A percentile compares a stretch with the other conserved stretches of the same genome.
These are phyloP conservation scores for Musa beccarii DNA, from an alignment of 176 grass and related monocot genomes.

Conservation along the genomic window DNA sequence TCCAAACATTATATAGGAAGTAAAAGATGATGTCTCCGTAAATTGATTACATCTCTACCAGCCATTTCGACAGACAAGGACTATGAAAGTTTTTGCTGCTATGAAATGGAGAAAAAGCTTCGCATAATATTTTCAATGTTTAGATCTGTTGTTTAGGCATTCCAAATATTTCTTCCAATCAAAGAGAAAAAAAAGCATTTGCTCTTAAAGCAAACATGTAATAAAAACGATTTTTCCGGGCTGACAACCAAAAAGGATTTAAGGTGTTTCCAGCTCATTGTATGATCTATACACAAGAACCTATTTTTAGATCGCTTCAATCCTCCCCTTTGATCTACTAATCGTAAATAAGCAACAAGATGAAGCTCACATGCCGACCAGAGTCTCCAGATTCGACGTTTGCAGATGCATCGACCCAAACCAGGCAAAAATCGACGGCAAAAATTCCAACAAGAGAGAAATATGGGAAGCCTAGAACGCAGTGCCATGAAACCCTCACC, in stretches of 20 bases:
- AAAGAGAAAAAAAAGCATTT: too few species aligned
- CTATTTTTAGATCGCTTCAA: neutral
- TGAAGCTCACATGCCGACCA: neutral
- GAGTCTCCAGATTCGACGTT: neutral
- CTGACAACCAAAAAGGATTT: neutral
- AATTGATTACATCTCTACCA: too few species aligned
- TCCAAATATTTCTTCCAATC: too few species aligned
- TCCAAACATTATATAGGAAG: too few species aligned
- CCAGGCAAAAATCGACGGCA: too few species aligned
- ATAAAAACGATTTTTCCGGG: neutral
- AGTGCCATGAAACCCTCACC: constrained; percentile 22
- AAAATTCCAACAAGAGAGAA: neutral
- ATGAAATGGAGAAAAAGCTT: too few species aligned
- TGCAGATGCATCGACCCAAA: neutral
- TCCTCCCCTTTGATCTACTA: neutral
- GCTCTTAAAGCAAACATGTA: too few species aligned
- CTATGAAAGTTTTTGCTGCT: too few species aligned
- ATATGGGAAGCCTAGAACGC: neutral
- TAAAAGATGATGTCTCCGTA: too few species aligned
- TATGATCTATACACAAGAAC: neutral
- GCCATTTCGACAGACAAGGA: too few species aligned
- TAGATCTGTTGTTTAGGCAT: too few species aligned
- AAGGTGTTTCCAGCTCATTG: neutral
- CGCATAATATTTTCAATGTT: too few species aligned
- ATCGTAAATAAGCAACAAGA: neutral